Evolutionary conservation across 345 rosid genomes (phyloP).

Genomic region (Brassica juncea): DNA sequence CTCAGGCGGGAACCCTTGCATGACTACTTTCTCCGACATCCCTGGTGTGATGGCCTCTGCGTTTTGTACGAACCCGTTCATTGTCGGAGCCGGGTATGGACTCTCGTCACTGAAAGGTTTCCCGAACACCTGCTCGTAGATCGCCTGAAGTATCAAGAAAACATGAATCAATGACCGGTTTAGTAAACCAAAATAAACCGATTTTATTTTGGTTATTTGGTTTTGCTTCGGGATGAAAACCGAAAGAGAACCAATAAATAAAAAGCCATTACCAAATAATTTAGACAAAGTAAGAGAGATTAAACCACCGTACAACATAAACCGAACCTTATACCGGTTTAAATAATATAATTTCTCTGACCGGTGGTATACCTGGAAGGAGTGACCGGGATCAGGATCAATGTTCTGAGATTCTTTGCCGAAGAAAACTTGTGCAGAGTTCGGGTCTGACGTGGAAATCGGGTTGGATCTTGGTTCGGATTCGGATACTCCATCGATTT

Average conservation of each 20-base stretch:
- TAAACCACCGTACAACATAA: background rate
- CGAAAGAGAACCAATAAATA: background rate
- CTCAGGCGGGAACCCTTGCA: constrained; percentile 77
- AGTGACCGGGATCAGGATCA: constrained; percentile 75
- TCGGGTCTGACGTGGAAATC: constrained; percentile 55
- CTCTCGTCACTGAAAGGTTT: constrained; percentile 42
- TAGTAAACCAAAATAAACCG: background rate
- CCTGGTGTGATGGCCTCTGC: constrained; percentile 52
- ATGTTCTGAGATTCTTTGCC: constrained; percentile 55
- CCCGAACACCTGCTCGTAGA: constrained; percentile 73
- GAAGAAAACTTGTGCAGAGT: constrained; percentile 50
- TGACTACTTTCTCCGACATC: constrained; percentile 61
- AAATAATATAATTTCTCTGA: background rate
- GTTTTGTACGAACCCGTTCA: constrained; percentile 73
- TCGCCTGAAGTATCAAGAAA: constrained; percentile 41
- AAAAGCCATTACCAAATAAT: background rate
- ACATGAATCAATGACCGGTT: constrained; percentile 15
- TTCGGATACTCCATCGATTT: constrained; percentile 66
- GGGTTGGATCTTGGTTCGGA: constrained; percentile 76
- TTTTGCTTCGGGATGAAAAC: background rate
- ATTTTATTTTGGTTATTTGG: background rate
- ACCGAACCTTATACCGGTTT: background rate
- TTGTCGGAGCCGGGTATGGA: constrained; percentile 37
- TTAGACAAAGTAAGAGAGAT: background rate
- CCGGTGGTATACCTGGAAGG: constrained; percentile 50